These are phyloP conservation scores for Coprinopsis sp. DNA, from an alignment of 768 basidiomycete genomes.

Conservation along the genomic window DNA sequence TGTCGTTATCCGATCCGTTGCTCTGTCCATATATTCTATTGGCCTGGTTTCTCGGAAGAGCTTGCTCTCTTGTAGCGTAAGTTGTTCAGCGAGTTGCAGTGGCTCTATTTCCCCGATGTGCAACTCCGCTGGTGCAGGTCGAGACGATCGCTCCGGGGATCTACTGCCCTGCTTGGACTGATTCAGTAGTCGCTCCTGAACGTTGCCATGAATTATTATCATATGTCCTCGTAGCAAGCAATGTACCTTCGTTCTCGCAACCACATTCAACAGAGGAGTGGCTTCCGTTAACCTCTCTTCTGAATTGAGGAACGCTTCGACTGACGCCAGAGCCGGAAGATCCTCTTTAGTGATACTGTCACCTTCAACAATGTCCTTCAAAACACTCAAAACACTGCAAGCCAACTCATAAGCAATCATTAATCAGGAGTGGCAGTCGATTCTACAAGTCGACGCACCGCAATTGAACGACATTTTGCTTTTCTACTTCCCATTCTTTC, in stretches of 20 bases:
- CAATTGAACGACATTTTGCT: conserved; percentile 80
- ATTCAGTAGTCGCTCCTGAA: no score
- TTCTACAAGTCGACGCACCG: conserved; percentile 47
- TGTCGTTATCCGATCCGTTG: conserved; percentile 62
- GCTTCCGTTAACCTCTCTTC: no score
- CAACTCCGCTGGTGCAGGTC: conserved; percentile 59
- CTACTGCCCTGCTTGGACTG: conserved; percentile 54
- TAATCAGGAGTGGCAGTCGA: conserved; percentile 9
- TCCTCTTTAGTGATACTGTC: no score
- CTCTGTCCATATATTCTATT: conserved; percentile 82
- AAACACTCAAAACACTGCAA: no score
- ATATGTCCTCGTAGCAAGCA: no score
- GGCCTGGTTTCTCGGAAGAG: conserved; percentile 83
- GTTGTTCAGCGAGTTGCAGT: conserved; percentile 83
- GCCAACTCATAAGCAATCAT: neutral
- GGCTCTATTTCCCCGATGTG: conserved; percentile 83
- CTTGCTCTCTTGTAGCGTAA: conserved; percentile 84
- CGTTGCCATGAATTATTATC: no score
- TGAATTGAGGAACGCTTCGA: no score
- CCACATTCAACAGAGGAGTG: no score
- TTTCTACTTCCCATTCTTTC: conserved; percentile 75
- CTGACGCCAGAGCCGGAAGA: no score
- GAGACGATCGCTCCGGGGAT: conserved; percentile 75
- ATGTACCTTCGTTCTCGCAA: no score
- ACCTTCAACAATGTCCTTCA: no score